Evolutionary conservation across 345 rosid genomes (phyloP).

Genomic region (Syzygium grande): DNA sequence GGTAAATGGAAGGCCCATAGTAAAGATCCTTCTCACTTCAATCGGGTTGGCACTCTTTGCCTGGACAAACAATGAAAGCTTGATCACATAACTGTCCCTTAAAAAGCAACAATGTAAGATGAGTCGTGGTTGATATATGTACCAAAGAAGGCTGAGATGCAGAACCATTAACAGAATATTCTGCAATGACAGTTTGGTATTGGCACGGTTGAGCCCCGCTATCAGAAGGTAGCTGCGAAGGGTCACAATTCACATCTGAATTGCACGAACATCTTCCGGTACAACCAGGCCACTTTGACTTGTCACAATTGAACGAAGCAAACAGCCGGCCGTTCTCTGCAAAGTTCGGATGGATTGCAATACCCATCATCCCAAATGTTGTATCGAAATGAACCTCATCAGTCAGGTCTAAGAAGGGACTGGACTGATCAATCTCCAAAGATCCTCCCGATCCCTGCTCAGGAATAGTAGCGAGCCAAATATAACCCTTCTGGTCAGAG

Average conservation of each 20-base stretch:
- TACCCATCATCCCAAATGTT: slow-evolving; percentile 73
- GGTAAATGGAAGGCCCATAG: slow-evolving; percentile 89
- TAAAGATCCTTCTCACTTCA: slow-evolving; percentile 88
- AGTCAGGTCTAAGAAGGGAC: slow-evolving; percentile 71
- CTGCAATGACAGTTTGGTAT: slow-evolving; percentile 59
- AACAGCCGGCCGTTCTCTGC: slow-evolving; percentile 66
- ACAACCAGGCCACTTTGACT: slow-evolving; percentile 58
- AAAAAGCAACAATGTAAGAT: not conserved
- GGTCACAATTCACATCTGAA: slow-evolving; percentile 77
- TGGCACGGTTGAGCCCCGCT: slow-evolving; percentile 72
- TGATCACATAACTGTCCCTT: not conserved
- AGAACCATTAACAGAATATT: slow-evolving; percentile 59
- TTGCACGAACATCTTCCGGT: slow-evolving; percentile 80
- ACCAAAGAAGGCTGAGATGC: slow-evolving; percentile 48
- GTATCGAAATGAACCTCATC: slow-evolving; percentile 61
- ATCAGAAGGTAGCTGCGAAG: slow-evolving; percentile 58
- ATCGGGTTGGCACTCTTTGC: slow-evolving; percentile 59
- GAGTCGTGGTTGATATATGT: not conserved
- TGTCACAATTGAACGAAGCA: slow-evolving; percentile 83
- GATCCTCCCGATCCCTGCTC: slow-evolving; percentile 54
- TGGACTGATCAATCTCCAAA: slow-evolving; percentile 52
- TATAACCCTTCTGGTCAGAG: slow-evolving; percentile 56
- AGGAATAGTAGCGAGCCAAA: slow-evolving; percentile 76
- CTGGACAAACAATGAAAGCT: slow-evolving; percentile 18
- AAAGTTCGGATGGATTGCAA: slow-evolving; percentile 79